Percentiles rank a stretch among this genome's conserved stretches.
Evolutionary conservation across 257 asterid species (phyloP).

Genomic region (Petunia axillaris): DNA sequence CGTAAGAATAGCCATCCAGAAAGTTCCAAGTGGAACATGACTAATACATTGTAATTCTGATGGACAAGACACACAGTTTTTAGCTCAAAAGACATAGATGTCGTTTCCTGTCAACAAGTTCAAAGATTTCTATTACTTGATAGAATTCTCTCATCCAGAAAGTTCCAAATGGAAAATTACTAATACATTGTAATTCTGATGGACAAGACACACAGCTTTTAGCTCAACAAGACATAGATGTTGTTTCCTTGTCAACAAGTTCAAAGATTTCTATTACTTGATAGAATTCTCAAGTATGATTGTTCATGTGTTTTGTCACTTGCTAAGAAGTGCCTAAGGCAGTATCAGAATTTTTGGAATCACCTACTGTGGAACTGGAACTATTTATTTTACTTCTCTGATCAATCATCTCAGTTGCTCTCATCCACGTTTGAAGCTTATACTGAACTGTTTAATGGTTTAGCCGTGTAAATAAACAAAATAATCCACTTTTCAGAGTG

Average conservation of each 20-base stretch:
- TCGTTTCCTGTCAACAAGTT: background rate
- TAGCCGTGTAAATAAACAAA: background rate
- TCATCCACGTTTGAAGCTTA: background rate
- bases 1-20: conserved; percentile 10
- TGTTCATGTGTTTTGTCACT: background rate
- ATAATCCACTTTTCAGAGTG: background rate
- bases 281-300: background rate
- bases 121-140: background rate
- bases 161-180: background rate
- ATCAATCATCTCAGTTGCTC: background rate
- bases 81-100: background rate
- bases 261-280: background rate
- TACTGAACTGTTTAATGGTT: background rate
- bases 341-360: background rate
- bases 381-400: background rate
- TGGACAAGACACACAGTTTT: background rate
- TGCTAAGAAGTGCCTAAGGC: background rate
- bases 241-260: background rate
- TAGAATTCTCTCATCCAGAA: background rate
- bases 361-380: background rate
- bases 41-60: background rate
- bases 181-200: background rate
- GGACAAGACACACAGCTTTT: conserved; percentile 3
- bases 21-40: background rate
- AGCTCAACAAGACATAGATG: background rate